Evolutionary conservation across 257 asterid species (phyloP).

Genomic region (Fraxinus cuspidata): DNA sequence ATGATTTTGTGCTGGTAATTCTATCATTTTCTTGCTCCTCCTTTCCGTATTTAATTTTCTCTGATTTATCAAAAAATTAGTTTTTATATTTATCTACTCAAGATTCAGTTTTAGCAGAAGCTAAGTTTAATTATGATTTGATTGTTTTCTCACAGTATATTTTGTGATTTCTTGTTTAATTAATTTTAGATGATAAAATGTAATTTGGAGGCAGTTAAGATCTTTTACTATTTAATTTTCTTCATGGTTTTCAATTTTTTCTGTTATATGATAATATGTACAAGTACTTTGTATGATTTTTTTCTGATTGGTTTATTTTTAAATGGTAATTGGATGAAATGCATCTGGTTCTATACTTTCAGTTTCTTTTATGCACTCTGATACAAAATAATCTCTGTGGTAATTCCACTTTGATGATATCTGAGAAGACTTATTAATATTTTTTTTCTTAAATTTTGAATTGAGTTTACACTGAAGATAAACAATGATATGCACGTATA

Average conservation of each 20-base stretch:
- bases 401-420: not conserved
- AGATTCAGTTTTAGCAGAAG: conserved; percentile 22
- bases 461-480: not conserved
- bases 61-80: not conserved
- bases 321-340: not conserved
- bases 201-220: not conserved
- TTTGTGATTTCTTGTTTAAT: not conserved
- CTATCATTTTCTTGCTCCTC: conserved; percentile 19
- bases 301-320: not conserved
- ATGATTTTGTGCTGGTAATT: conserved; percentile 79
- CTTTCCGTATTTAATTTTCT: conserved; percentile 20
- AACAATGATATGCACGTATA: not conserved
- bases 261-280: not conserved
- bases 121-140: not conserved
- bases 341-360: not conserved
- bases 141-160: not conserved
- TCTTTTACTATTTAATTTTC: not conserved
- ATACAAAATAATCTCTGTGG: not conserved
- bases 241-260: not conserved
- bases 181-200: not conserved
- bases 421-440: not conserved
- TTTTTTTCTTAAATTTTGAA: not conserved
- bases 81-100: conserved; percentile 7
- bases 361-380: not conserved
- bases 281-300: not conserved